Evolutionary conservation across 257 asterid genomes (phyloP), one percentile per base, ranked within the genome.

Genomic region (Linaria vulgaris): DNA sequence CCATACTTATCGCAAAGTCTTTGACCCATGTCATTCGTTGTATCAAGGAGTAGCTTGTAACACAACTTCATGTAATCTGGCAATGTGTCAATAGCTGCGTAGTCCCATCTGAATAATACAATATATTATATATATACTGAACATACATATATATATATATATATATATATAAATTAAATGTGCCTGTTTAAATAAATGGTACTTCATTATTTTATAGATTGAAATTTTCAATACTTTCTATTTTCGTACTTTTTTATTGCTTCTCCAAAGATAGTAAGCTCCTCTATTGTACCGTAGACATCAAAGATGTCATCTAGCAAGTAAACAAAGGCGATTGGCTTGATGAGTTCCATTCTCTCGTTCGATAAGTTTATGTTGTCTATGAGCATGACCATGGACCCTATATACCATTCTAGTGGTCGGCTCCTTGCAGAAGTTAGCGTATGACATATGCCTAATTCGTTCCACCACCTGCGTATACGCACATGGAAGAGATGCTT

Each of bases 51-150:
- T 3, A 74, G 77, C 61, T 21, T 69, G 48, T 77, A 75, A 66
- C 84, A 64, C 19, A 30, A 60, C 69, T 72, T 81, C 88, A 79
- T 84, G 74, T 77, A 77, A 37, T 79, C 72, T 5, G 88, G 84
- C 60, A 84, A 67, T 9, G 60, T 38, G 0, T 70, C 66, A 5
- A 69, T 43, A 16, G 64, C 70, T 11, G 31, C 48, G 38, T 72
- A 70, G 9, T 84, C 84, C 84, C 90, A 80, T 66, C 86, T 80
- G 16, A 8, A 3, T 7, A 45, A 53, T 19, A 16, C 17, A 30
- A 12, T 27, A 11, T 39, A 17, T 5, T 12, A 5, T 50, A n/a
- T n/a, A n/a, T n/a, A n/a, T n/a, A n/a, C n/a, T n/a, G n/a, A n/a
- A n/a, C n/a, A n/a, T n/a, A n/a, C n/a, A n/a, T n/a, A n/a, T n/a